Percentiles rank a stretch among this genome's conserved stretches.
These are phyloP conservation scores for Fraxinus cuspidata DNA, from an alignment of 257 asterid genomes.

Conservation along the genomic window DNA sequence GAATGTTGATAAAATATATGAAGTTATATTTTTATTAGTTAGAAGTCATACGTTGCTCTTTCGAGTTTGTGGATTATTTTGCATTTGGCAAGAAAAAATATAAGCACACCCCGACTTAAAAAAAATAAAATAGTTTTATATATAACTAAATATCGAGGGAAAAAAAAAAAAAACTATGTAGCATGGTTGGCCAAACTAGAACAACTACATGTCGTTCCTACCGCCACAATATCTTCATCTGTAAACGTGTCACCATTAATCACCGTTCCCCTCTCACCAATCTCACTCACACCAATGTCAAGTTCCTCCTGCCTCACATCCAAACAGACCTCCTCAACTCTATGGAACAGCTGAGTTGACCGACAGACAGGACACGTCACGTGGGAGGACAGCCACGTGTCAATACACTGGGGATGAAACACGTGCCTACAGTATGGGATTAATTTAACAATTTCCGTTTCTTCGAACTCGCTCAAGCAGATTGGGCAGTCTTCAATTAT, in stretches of 20 bases:
- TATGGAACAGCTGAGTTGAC: constrained; percentile 50
- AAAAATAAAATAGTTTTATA: no score
- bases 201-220: constrained; percentile 32
- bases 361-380: constrained; percentile 88
- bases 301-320: constrained; percentile 32
- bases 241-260: constrained; percentile 33
- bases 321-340: constrained; percentile 49
- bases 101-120: no score
- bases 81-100: no score
- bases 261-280: constrained; percentile 22
- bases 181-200: constrained; percentile 9
- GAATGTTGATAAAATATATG: no score
- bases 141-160: no score
- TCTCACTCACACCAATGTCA: constrained; percentile 11
- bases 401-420: constrained; percentile 71
- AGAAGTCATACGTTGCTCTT: no score
- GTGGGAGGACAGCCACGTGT: constrained; percentile 80
- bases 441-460: constrained; percentile 52
- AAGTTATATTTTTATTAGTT: no score
- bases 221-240: background rate
- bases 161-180: no score
- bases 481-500: constrained; percentile 62
- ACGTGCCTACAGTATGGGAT: constrained; percentile 77
- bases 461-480: constrained; percentile 65
- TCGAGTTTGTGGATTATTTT: no score